These are phyloP conservation scores for Cercospora sp. DNA, from an alignment of 2,329 filamentous ascomycete genomes.

Conservation along the genomic window DNA sequence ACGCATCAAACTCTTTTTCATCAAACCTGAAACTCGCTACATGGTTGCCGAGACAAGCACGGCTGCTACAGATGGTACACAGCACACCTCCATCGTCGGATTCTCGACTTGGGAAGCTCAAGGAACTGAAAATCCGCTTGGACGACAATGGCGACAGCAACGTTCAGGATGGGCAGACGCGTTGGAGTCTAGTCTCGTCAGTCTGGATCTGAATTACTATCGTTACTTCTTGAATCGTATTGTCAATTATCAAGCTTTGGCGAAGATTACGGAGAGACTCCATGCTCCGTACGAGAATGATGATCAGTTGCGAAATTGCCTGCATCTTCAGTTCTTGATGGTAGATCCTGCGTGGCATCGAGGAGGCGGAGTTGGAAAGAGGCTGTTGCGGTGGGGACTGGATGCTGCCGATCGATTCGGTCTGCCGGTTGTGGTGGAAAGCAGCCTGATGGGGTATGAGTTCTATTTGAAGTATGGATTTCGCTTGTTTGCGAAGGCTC, in stretches of 20 bases:
- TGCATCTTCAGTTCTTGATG: slow-evolving; percentile 28
- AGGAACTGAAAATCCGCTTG: slow-evolving; percentile 19
- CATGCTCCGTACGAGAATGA: slow-evolving; percentile 17
- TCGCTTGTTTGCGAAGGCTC: slow-evolving; percentile 16
- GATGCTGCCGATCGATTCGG: slow-evolving; percentile 15
- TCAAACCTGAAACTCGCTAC: slow-evolving; percentile 20
- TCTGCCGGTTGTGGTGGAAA: slow-evolving; percentile 23
- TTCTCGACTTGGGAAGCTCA: slow-evolving; percentile 26
- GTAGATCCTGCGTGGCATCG: slow-evolving; percentile 24
- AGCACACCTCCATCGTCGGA: slow-evolving; percentile 20
- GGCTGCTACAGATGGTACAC: slow-evolving; percentile 6
- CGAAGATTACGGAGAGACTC: slow-evolving; percentile 13
- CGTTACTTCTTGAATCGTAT: slow-evolving; percentile 24
- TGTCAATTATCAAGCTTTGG: slow-evolving; percentile 21
- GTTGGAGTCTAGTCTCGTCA: slow-evolving; percentile 16
- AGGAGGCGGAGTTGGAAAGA: slow-evolving; percentile 21
- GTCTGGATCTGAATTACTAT: slow-evolving; percentile 20
- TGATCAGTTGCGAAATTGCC: slow-evolving; percentile 14
- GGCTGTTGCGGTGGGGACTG: slow-evolving; percentile 25
- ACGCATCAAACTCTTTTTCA: slow-evolving; percentile 25
- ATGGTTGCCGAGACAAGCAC: slow-evolving; percentile 24
- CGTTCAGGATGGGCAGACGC: slow-evolving; percentile 5
- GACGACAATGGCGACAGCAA: slow-evolving; percentile 16
- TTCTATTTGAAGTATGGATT: slow-evolving; percentile 29
- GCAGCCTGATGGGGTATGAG: slow-evolving; percentile 22